Evolutionary conservation across 2,329 filamentous ascomycete genomes (phyloP).

Genomic region (Aspergillus aculeatus): DNA sequence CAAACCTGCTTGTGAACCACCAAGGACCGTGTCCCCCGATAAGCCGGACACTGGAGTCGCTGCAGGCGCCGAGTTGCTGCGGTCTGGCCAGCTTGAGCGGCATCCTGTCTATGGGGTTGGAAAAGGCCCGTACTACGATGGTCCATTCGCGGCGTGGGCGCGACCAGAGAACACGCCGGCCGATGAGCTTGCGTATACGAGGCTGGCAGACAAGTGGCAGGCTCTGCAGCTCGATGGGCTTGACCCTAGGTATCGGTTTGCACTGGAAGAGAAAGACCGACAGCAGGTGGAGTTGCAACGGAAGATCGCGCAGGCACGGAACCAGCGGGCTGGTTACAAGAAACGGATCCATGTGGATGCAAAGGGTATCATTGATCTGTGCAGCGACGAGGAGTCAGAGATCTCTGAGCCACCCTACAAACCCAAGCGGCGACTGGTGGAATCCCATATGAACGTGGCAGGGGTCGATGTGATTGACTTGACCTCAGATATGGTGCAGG

Average conservation of each 20-base stretch:
- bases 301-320: conserved; percentile 30
- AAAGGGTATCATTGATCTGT: conserved; percentile 18
- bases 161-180: conserved; percentile 26
- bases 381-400: conserved; percentile 18
- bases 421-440: conserved; percentile 8
- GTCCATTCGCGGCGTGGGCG: conserved; percentile 44
- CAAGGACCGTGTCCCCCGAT: background rate
- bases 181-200: conserved; percentile 23
- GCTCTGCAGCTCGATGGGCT: conserved; percentile 33
- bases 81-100: conserved; percentile 32
- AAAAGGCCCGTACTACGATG: conserved; percentile 41
- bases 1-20: conserved; percentile 21
- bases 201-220: conserved; percentile 27
- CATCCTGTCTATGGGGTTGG: conserved; percentile 41
- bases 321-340: conserved; percentile 18
- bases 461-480: conserved; percentile 28
- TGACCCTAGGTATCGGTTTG: conserved; percentile 17
- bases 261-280: conserved; percentile 20
- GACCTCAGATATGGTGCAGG: conserved; percentile 19
- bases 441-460: conserved; percentile 2
- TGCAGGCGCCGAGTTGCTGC: conserved; percentile 30
- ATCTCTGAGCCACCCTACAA: background rate
- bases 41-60: conserved; percentile 27
- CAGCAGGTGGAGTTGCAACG: conserved; percentile 24
- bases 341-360: conserved; percentile 20